Base-by-base conservation (phyloP, 140 eudicot genomes). In the Ambrosia hybrid region DNA sequence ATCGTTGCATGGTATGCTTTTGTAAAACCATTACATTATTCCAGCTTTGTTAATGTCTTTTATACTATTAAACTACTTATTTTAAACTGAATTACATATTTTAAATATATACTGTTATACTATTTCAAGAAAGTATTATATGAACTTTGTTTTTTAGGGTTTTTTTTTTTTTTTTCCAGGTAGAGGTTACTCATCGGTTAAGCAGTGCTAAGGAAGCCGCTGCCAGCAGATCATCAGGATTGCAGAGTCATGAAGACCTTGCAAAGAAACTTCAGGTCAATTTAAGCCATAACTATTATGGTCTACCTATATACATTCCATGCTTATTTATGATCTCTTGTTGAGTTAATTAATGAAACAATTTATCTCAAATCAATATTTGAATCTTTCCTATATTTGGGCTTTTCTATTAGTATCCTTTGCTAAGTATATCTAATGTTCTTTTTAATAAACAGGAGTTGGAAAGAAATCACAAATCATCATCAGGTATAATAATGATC, bases 251-350 rank as follows among this genome's bases (percentile, higher is more conserved):
- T 60, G 92, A 88, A 72, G 91, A 94, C 82, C 97, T 94, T 82
- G 99, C 97, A 1, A 94, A 85, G 81, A 94, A 86, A 78, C 96
- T 94, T 78, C 91, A 86, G 97, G 99, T 92, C 38, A 70, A 9
- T 37, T 58, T 21, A 10, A 38, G 34, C 41, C 48, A 41, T 45
- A 8, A 38, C 9, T 14, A 14, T 46, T 48, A 38, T 72, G 1
- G 36, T 11, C 3, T 57, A 64, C 37, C 33, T 16, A 12, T 30
- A 48, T 66, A 36, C 30, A 3, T 55, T 36, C 9, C 38, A 3
- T 70, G 6, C 41, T 0, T 49, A 41, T 39, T 59, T 33, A 9
- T 48, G 14, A 58, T 43, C 45, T 15, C 51, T 15, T 48, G 26
- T 58, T 51, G 64, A 61, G 48, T 13, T 43, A 43, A 38, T 61